Base-by-base conservation (phyloP, 768 basidiomycete genomes). In the Phanerochaete carnosa region DNA sequence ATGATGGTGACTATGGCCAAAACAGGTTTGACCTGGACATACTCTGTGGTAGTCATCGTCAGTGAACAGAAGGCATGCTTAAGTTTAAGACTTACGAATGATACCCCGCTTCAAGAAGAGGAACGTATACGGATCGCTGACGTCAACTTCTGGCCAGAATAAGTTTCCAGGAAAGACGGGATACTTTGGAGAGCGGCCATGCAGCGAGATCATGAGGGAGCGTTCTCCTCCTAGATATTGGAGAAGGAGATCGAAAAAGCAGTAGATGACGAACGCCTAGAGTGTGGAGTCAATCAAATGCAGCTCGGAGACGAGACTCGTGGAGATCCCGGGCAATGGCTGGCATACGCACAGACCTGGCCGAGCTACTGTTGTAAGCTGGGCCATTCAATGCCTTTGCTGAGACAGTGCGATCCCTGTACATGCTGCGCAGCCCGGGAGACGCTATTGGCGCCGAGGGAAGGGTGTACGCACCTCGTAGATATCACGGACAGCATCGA, bases 101-200 rank as follows among this genome's bases (percentile, higher is more conserved):
- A 97, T 95, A 16, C 97, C 97, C 23, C 97, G 85, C 72, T 98
- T 98, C 25, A 99, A 79, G 65, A 90, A 95, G 1, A 99, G 80
- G 70, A 97, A 94, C 2, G 90, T 94, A 72, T 95, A 89, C 3
- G 97, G 97, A 73, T 99, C 97, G 69, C 92, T 94, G 57, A 92
- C 85, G 71, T 99, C 97, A 33, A 98, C 85, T 65, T 95, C 95
- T 30, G 79, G 79, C 66, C 86, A 84, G 74, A 94, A 90, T n/a
- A 95, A 72, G 65, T 78, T 91, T 62, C 91, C 79, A 3, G 97
- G 97, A 66, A 94, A 95, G 5, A 93, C 84, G 29, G 95, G 91
- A 22, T 80, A 82, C 69, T 94, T 93, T 0, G 97, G 94, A 1
- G 87, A 89, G 33, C 97, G 83, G 0, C 96, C 96, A 64, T 98